phyloP scores from a whole-genome alignment of 2,329 filamentous ascomycete species.

The Cercospora sp. region DNA sequence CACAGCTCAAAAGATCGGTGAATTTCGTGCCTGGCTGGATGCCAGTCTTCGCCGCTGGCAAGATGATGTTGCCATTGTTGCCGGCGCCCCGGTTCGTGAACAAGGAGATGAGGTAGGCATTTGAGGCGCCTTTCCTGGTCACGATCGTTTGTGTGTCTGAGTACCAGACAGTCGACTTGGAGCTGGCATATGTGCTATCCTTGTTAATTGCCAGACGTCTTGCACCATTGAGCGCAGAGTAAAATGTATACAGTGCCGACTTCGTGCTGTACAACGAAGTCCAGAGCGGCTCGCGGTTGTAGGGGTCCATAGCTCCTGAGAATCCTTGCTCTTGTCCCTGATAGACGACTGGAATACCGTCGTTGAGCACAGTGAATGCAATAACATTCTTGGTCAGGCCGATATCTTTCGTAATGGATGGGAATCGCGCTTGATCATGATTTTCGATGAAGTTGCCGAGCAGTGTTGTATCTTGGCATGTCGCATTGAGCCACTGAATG shows the following conservation, averaged over 20 bases:
- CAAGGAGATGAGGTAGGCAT: constrained; percentile 16
- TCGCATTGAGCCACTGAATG: constrained; percentile 31
- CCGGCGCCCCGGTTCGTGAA: constrained; percentile 22
- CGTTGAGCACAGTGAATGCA: constrained; percentile 58
- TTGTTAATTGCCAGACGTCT: constrained; percentile 47
- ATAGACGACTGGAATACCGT: constrained; percentile 65
- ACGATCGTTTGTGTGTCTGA: constrained; percentile 24
- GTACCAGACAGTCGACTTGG: constrained; percentile 40
- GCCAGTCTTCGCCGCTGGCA: constrained; percentile 15
- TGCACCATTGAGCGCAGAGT: constrained; percentile 50
- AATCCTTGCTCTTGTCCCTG: constrained; percentile 64
- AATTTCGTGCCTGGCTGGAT: constrained; percentile 19
- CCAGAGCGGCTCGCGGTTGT: constrained; percentile 44
- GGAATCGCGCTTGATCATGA: constrained; percentile 42
- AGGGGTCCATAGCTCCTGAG: constrained; percentile 36
- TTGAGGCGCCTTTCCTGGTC: constrained; percentile 18
- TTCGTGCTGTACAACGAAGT: constrained; percentile 41
- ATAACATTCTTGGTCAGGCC: constrained; percentile 61
- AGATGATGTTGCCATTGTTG: constrained; percentile 9
- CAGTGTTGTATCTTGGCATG: constrained; percentile 41
- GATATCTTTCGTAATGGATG: constrained; percentile 52
- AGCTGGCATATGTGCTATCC: constrained; percentile 41
- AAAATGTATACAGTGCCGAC: constrained; percentile 43
- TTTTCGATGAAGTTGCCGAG: constrained; percentile 43
- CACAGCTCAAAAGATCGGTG: constrained; percentile 49